Conservation (phyloP, 441 rosid genomes). For the Euphorbia celastroides region DNA sequence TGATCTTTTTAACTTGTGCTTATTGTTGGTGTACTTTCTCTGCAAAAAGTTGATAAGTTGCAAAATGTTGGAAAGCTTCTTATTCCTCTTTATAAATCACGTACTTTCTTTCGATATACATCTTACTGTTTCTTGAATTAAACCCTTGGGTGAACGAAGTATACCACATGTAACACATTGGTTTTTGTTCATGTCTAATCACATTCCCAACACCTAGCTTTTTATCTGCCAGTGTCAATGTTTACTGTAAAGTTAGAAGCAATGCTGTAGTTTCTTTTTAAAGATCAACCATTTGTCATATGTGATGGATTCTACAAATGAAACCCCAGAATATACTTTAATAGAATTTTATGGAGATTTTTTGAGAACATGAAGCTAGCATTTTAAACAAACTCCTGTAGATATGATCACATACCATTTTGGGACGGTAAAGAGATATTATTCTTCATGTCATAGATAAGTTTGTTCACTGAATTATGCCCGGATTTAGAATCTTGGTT, state of each 20-base stretch:
- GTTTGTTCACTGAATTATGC: too few relatives aligned
- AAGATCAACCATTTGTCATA: neutral
- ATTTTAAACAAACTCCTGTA: neutral
- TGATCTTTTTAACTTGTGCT: neutral
- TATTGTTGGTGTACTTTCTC: neutral
- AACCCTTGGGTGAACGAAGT: neutral
- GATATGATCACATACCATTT: too few relatives aligned
- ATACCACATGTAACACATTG: neutral
- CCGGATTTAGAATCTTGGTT: too few relatives aligned
- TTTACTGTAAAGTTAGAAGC: neutral
- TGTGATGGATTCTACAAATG: neutral
- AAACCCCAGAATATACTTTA: neutral
- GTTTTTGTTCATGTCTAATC: neutral
- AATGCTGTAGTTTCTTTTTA: neutral
- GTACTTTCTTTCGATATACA: neutral
- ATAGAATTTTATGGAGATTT: neutral
- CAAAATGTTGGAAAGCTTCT: neutral
- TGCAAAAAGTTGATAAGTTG: neutral
- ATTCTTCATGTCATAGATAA: too few relatives aligned
- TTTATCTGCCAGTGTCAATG: neutral
- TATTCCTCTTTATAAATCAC: neutral
- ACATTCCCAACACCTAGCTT: neutral
- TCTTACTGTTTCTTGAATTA: neutral
- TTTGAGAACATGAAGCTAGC: neutral
- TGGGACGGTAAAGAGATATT: too few relatives aligned